Evolutionary conservation across 257 asterid species (phyloP), one percentile per base, ranked within the genome.

Genomic region (Thymus quinquecostatus): DNA sequence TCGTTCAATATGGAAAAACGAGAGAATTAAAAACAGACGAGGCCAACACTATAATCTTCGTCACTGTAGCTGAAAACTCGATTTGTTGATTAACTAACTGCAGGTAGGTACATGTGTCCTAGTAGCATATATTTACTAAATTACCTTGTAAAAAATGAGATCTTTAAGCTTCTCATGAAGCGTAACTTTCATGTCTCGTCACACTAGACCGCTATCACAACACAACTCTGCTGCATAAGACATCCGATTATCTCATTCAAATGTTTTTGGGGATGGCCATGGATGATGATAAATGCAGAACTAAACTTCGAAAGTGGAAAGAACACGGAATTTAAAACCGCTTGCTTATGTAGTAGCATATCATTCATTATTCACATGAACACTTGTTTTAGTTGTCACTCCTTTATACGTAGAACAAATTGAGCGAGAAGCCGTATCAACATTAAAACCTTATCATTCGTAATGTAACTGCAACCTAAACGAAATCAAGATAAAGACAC

Each of bases 191-290:
- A 76, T 70, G 72, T 70, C 76, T 64, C 51, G 69, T 76, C 76
- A 64, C 66, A 71, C 77, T 71, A 70, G 74, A 77, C 70, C 57
- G 73, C 69, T 71, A 77, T 70, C 81, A 71, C 69, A 71, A 49
- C 50, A 77, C 77, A 73, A 65, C 67, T 70, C 73, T 40, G 63
- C 81, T 71, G 77, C 81, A 71, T 65, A 71, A 65, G 73, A 65
- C 44, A 71, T 66, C 70, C 81, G 59, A 58, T 49, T 69, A 30
- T 48, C 43, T 57, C 47, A 64, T 57, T 71, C 59, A n/a, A 76
- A 58, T 71, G 60, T 66, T 66, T 60, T 33, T 32, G 72, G 60
- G 73, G 77, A 57, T 33, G 70, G 65, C 64, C 45, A 73, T 43
- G 66, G 33, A 61, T 34, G 33, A 61, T 34, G 64, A 70, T 56